Evolutionary conservation across 164 flowering plant genomes (phyloP), one percentile per base, ranked within the genome.

Genomic region (Vitis rupestris): DNA sequence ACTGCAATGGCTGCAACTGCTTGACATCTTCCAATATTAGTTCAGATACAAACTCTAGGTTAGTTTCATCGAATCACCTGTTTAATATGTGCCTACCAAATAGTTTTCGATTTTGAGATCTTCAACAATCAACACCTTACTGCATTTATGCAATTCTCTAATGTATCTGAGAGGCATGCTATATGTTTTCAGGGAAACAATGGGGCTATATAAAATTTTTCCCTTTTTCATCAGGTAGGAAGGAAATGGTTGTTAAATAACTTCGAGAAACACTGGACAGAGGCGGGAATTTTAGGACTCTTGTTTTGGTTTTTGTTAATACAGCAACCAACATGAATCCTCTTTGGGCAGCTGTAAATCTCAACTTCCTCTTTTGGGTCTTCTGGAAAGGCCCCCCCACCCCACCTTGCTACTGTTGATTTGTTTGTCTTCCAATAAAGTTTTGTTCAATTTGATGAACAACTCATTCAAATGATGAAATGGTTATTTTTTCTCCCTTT

Each of bases 1-100:
- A 79, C 69, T 47, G 79, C 88, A 19, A 6, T 79, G 79, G 86
- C 85, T 61, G 90, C 91, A 59, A 59, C 83, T 78, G 91, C 86
- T 67, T 83, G 77, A 72, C 1, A 3, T 19, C 47, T 23, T 1
- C 4, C 55, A 9, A 55, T 14, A 9, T 61, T 9, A 8, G 4
- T 10, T 14, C 14, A 30, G 3, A 37, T 56, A 10, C 3, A 10
- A 56, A 31, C 53, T 55, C 65, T 19, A 62, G 81, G 81, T 78
- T 55, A 53, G 74, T 67, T 54, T 59, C 9, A 44, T 59, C 19
- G 44, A 37, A 52, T 65, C 55, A 47, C 50, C 23, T 27, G 58
- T 16, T 63, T 63, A 7, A 48, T 9, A 65, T 30, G 53, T 51
- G 58, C 27, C 37, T 49, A 47, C 65, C 27, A 15, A 37, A 8